Conservation (phyloP, 768 basidiomycete genomes). For the Baorangia bicolor region DNA sequence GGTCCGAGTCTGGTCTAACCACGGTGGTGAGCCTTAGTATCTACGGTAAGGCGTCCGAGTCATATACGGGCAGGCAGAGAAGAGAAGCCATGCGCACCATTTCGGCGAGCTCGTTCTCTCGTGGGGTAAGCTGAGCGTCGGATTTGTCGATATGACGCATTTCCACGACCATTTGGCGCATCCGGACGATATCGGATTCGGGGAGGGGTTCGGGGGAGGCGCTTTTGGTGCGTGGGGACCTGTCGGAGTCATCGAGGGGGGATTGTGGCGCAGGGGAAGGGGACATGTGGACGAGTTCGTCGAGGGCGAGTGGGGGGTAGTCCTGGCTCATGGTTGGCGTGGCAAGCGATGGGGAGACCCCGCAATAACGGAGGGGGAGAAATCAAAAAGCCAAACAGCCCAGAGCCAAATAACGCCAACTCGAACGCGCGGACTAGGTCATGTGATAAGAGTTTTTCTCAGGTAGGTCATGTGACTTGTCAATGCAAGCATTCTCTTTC, state of each 20-base stretch:
- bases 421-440: constrained; percentile 35
- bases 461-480: constrained; percentile 24
- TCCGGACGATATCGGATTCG: constrained; percentile 45
- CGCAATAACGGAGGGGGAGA: constrained; percentile 10
- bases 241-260: constrained; percentile 19
- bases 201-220: constrained; percentile 40
- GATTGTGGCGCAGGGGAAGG: constrained; percentile 43
- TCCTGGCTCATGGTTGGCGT: constrained; percentile 32
- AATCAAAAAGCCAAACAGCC: constrained; percentile 34
- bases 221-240: constrained; percentile 21
- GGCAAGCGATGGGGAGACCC: not conserved
- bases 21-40: constrained; percentile 46
- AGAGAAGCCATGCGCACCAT: constrained; percentile 47
- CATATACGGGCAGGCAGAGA: constrained; percentile 3
- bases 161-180: constrained; percentile 47
- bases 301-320: constrained; percentile 45
- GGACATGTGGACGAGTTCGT: constrained; percentile 58
- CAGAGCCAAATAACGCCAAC: constrained; percentile 33
- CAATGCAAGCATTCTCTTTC: too few species aligned
- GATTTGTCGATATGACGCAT: constrained; percentile 37
- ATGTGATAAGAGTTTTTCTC: constrained; percentile 32
- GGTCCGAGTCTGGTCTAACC: constrained; percentile 41
- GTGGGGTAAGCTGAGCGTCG: constrained; percentile 24
- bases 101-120: constrained; percentile 53
- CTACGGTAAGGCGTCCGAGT: constrained; percentile 32